A percentile compares a stretch with the other conserved stretches of the same genome.
Conservation (phyloP, 108 stramenopile species). For the Cyclotella kingstonii region DNA sequence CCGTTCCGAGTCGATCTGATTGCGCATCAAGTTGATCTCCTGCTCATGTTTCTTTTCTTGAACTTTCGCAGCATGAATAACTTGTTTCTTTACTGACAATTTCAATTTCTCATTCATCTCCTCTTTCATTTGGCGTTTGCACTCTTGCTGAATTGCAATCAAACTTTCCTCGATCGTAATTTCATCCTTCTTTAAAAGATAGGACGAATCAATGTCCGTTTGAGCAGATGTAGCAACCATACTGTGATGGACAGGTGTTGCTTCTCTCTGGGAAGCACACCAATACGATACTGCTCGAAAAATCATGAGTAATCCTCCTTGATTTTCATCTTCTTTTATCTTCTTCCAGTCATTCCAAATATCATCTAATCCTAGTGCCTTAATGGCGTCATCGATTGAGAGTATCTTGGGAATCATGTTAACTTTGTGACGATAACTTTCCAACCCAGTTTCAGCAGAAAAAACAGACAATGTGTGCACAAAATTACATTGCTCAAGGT, state of each 20-base stretch:
- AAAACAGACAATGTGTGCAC: slow-evolving; percentile 30
- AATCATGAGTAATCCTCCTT: not conserved
- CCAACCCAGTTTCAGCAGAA: slow-evolving; percentile 26
- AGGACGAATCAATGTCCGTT: slow-evolving; percentile 6
- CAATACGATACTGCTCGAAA: not conserved
- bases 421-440: not conserved
- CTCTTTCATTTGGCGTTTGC: slow-evolving; percentile 19
- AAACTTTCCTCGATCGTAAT: slow-evolving; percentile 20
- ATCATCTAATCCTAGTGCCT: slow-evolving; percentile 12
- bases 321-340: slow-evolving; percentile 1
- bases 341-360: slow-evolving; percentile 15
- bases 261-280: not conserved
- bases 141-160: slow-evolving; percentile 25
- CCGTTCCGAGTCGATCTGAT: slow-evolving; percentile 24
- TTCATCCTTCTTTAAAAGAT: not conserved
- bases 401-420: not conserved
- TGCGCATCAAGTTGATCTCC: slow-evolving; percentile 9
- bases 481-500: slow-evolving; percentile 10
- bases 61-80: slow-evolving; percentile 15
- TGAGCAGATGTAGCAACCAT: slow-evolving; percentile 8
- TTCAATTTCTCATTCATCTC: slow-evolving; percentile 39
- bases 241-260: not conserved
- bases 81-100: slow-evolving; percentile 40
- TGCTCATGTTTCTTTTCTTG: slow-evolving; percentile 28
- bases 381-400: slow-evolving; percentile 15